Percentiles rank a stretch among this genome's conserved stretches.
Evolutionary conservation across 805 yeast species (phyloP).

Genomic region (Gaillardinia entomophila): DNA sequence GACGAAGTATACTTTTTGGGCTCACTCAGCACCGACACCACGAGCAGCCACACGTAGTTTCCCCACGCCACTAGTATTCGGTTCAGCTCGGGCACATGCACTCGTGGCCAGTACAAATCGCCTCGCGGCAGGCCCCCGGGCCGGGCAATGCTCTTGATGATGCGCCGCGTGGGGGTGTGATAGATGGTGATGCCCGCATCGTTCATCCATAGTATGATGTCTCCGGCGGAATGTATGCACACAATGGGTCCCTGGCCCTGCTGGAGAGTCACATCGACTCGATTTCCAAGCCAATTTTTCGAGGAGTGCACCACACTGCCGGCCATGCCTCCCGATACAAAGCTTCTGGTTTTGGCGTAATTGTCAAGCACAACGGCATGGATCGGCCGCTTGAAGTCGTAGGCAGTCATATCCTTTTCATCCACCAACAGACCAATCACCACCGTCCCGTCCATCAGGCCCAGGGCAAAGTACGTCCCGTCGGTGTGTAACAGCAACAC

Average conservation of each 20-base stretch:
- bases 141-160: conserved; percentile 47
- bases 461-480: conserved; percentile 74
- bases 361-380: conserved; percentile 81
- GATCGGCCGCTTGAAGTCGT: conserved; percentile 81
- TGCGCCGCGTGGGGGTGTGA: conserved; percentile 46
- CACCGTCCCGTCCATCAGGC: conserved; percentile 91
- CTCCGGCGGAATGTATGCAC: conserved; percentile 56
- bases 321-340: conserved; percentile 84
- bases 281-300: conserved; percentile 81
- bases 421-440: conserved; percentile 68
- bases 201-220: conserved; percentile 75
- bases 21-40: too few relatives aligned
- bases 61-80: conserved; percentile 80
- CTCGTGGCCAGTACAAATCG: conserved; percentile 80
- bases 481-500: conserved; percentile 68
- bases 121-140: conserved; percentile 58
- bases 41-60: conserved; percentile 64
- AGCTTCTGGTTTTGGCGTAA: conserved; percentile 56
- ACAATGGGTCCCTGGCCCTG: conserved; percentile 66
- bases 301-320: conserved; percentile 75
- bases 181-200: conserved; percentile 72
- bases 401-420: conserved; percentile 60
- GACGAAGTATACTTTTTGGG: conserved; percentile 27
- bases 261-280: conserved; percentile 62
- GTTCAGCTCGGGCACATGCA: conserved; percentile 59